Evolutionary conservation across 2,329 filamentous ascomycete genomes (phyloP).

Genomic region (Thielaviopsis euricoi): DNA sequence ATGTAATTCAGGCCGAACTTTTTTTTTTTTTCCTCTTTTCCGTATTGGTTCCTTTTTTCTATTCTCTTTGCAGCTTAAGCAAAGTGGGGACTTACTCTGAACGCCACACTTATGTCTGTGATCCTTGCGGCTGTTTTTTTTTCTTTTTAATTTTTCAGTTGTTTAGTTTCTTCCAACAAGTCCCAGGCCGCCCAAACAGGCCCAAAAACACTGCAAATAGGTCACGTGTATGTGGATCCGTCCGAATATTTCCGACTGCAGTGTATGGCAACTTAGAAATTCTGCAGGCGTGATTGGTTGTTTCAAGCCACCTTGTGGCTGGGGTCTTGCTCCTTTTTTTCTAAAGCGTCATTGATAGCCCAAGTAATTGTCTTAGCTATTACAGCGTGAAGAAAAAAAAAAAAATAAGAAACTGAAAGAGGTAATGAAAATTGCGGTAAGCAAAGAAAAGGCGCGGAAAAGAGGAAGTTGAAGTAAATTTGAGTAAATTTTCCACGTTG

Average conservation of each 20-base stretch:
- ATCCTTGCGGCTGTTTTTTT: background rate
- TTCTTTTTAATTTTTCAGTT: background rate
- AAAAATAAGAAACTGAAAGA: background rate
- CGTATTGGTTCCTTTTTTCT: background rate
- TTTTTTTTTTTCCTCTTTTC: too few species aligned
- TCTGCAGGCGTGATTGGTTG: slow-evolving; percentile 9
- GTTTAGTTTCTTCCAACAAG: too few species aligned
- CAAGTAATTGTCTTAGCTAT: background rate
- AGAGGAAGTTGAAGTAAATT: background rate
- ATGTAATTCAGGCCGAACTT: slow-evolving; percentile 5
- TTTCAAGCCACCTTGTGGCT: background rate
- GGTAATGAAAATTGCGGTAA: background rate
- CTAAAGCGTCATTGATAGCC: slow-evolving; percentile 8
- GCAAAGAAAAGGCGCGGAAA: background rate
- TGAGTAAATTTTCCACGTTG: background rate
- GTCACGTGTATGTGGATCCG: slow-evolving; percentile 4
- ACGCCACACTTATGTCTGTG: background rate
- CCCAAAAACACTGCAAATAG: background rate
- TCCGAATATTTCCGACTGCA: slow-evolving; percentile 11
- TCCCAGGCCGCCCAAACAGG: background rate
- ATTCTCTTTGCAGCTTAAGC: background rate
- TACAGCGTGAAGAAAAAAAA: background rate
- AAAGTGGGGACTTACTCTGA: background rate
- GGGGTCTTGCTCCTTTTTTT: background rate
- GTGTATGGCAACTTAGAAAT: slow-evolving; percentile 3